phyloP scores from a whole-genome alignment of 2,329 filamentous ascomycete genomes.

The Aureobasidium sp. region DNA sequence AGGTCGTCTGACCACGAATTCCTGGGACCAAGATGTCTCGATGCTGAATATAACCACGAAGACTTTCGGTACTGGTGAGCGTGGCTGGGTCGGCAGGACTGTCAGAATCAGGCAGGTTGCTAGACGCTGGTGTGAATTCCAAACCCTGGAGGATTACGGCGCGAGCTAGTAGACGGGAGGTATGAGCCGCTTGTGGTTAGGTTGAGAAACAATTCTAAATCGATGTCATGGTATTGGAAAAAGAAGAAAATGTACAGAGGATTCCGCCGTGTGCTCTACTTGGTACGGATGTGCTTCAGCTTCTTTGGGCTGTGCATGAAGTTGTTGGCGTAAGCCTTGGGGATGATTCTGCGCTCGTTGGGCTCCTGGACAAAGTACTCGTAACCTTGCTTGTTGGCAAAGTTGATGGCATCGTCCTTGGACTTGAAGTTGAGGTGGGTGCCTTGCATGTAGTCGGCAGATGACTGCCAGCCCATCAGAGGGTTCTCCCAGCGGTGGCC shows the following conservation, averaged over 20 bases:
- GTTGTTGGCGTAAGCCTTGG: conserved; percentile 96
- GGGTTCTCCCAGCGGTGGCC: conserved; percentile 98
- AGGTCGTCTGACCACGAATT: conserved; percentile 13
- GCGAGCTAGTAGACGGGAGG: not conserved
- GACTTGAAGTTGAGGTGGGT: conserved; percentile 82
- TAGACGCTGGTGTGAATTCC: conserved; percentile 38
- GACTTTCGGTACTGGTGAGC: conserved; percentile 31
- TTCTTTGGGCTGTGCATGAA: conserved; percentile 80
- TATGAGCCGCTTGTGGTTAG: not conserved
- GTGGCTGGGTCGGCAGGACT: conserved; percentile 44
- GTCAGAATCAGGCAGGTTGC: conserved; percentile 38
- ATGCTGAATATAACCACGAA: conserved; percentile 43
- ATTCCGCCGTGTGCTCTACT: conserved; percentile 46
- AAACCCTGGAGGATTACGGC: conserved; percentile 11
- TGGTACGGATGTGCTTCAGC: conserved; percentile 73
- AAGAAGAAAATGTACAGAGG: conserved; percentile 11
- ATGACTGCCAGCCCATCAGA: conserved; percentile 97
- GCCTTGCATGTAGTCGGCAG: conserved; percentile 89
- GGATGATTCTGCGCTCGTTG: conserved; percentile 74
- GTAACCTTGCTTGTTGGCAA: conserved; percentile 98
- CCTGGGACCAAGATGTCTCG: conserved; percentile 41
- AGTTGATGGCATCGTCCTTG: conserved; percentile 90
- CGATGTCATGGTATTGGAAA: conserved; percentile 14
- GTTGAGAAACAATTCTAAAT: not conserved
- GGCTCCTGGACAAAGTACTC: conserved; percentile 99